A percentile compares a stretch with the other conserved stretches of the same genome.
Conservation (phyloP, 2,329 filamentous ascomycete genomes). For the Epicoccum sorghinum region DNA sequence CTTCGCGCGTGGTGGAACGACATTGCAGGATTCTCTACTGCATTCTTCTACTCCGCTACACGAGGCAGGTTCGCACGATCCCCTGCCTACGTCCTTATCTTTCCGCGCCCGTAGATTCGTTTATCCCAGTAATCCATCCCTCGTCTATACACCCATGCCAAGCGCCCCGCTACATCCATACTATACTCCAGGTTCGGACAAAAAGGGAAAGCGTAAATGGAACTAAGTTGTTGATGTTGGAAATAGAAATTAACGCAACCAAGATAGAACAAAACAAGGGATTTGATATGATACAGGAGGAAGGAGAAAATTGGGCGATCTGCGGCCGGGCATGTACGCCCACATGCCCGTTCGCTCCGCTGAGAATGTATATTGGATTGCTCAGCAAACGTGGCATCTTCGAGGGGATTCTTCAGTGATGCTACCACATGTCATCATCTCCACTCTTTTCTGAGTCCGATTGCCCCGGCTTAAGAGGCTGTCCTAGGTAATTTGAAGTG, state of each 20-base stretch:
- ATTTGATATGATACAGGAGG: conserved; percentile 8
- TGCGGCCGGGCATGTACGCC: neutral
- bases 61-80: neutral
- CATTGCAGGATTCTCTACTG: neutral
- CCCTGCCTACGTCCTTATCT: neutral
- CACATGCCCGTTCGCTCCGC: conserved; percentile 5
- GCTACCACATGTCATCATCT: conserved; percentile 49
- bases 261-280: conserved; percentile 1
- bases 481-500: conserved; percentile 45
- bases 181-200: conserved; percentile 4
- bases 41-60: conserved; percentile 2
- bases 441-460: conserved; percentile 40
- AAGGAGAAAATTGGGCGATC: conserved; percentile 1
- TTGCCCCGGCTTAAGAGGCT: conserved; percentile 32
- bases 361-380: conserved; percentile 2
- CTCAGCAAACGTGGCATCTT: neutral
- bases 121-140: neutral
- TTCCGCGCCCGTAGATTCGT: conserved; percentile 5
- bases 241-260: conserved; percentile 14
- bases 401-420: neutral
- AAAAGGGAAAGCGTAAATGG: neutral
- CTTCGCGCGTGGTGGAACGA: too few species aligned
- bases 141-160: conserved; percentile 9
- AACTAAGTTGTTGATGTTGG: neutral
- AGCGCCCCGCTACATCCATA: conserved; percentile 1